A percentile compares a stretch with the other conserved stretches of the same genome.
These are phyloP conservation scores for Coemansia sp. DNA, from an alignment of 192 early-diverging fungal species.

Conservation along the genomic window DNA sequence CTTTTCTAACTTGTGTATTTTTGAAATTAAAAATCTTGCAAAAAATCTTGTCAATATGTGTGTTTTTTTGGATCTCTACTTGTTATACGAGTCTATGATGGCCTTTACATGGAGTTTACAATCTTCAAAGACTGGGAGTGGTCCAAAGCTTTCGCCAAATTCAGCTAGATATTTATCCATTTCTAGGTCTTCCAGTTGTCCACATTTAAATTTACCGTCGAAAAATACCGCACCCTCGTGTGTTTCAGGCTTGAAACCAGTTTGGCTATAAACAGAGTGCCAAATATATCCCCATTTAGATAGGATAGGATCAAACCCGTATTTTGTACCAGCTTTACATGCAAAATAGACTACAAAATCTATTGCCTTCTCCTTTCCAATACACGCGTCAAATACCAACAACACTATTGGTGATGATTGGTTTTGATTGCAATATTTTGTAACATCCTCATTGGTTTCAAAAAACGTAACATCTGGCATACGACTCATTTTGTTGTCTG, in stretches of 20 bases:
- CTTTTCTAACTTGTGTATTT: slow-evolving; percentile 1
- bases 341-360: not conserved
- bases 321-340: not conserved
- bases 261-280: not conserved
- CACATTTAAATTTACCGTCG: no score
- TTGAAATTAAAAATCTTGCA: not conserved
- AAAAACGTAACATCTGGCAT: not conserved
- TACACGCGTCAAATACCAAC: not conserved
- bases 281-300: not conserved
- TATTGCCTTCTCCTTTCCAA: not conserved
- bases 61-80: not conserved
- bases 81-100: not conserved
- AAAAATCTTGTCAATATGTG: no score
- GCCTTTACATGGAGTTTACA: not conserved
- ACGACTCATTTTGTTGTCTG: not conserved
- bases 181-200: not conserved
- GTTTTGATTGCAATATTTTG: not conserved
- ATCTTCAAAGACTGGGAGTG: not conserved
- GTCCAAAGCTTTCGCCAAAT: not conserved
- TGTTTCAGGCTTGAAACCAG: not conserved
- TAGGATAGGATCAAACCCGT: not conserved
- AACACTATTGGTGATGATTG: not conserved
- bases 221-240: not conserved
- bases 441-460: not conserved
- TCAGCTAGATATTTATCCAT: not conserved